Base-by-base conservation (phyloP, 352 stramenopile species). In the Phytophthora fragariaefolia region DNA sequence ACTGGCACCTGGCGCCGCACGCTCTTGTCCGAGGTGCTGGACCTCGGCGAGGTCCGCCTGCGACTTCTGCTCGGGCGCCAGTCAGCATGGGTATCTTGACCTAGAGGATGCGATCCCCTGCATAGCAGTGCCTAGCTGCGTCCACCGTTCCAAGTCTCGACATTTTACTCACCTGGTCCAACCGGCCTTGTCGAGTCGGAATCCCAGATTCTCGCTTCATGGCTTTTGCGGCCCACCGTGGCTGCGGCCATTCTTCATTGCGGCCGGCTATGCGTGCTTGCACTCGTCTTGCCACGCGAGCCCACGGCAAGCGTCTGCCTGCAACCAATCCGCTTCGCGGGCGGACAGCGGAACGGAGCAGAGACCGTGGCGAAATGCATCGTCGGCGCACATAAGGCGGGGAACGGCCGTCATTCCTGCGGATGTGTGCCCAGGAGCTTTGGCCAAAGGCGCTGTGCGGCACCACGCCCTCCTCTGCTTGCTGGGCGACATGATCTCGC, bases 271-370 rank as follows among this genome's bases (percentile, higher is more conserved):
- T 68, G 60, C 55, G 32, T 63, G 0, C 3, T 52, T 58, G 45
- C 51, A 58, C 60, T 61, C 38, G 56, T 15, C 17, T 30, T 48
- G 26, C 46, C 58, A 61, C 38, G 50, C 51, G 9, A 58, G 47
- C n/a, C n/a, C n/a, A n/a, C n/a, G n/a, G n/a, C n/a, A 38, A n/a
- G 22, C 23, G 22, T 40, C 28, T 34, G 53, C 62, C 54, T 66
- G 28, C 40, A 50, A 13, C 62, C 62, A 70, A 70, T 70, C 26
- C 34, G 18, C 40, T 30, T 30, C 8, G 28, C 9, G 18, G 43
- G 56, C 38, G 54, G 28, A 65, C 62, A 69, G 53, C 53, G 53
- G 60, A 63, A 63, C 45, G 40, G 61, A 58, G 45, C 61, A 69
- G 53, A 69, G 52, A 63, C 51, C 45, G 61, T 52, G 54, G 53